Evolutionary conservation across 2,329 filamentous ascomycete species (phyloP).

Genomic region (Apiospora sp.): DNA sequence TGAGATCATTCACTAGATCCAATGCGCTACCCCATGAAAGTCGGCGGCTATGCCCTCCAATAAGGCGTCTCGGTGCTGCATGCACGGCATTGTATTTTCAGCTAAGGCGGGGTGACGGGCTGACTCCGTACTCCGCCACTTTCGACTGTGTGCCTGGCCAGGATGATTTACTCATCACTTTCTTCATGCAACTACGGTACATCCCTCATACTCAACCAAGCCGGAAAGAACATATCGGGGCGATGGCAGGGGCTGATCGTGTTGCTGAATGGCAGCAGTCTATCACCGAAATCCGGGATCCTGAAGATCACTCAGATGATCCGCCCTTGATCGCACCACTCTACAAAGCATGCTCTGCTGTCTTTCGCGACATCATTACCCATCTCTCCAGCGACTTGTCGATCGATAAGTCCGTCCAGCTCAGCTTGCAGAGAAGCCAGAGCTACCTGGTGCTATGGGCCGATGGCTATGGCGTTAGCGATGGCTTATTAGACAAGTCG

Average conservation of each 20-base stretch:
- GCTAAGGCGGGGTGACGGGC: slow-evolving; percentile 2
- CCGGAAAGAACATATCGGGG: not conserved
- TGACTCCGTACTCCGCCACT: not conserved
- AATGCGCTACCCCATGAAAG: not conserved
- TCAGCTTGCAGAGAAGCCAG: slow-evolving; percentile 29
- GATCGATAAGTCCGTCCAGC: slow-evolving; percentile 4
- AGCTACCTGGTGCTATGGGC: slow-evolving; percentile 31
- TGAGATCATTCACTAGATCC: not conserved
- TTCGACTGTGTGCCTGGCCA: not conserved
- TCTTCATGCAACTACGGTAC: not conserved
- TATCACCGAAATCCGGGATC: slow-evolving; percentile 3
- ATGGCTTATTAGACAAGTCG: slow-evolving; percentile 27
- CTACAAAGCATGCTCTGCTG: slow-evolving; percentile 27
- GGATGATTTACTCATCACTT: not conserved
- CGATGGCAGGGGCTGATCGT: slow-evolving; percentile 23
- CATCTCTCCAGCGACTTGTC: slow-evolving; percentile 3
- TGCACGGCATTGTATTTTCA: not conserved
- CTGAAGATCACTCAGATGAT: slow-evolving; percentile 24
- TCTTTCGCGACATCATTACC: slow-evolving; percentile 24
- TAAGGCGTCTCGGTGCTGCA: not conserved
- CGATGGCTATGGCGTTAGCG: slow-evolving; percentile 30
- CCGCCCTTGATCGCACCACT: slow-evolving; percentile 24
- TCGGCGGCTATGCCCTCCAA: slow-evolving; percentile 5
- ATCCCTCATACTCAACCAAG: not conserved
- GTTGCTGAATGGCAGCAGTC: slow-evolving; percentile 27